Evolutionary conservation across 805 yeast species (phyloP), one percentile per base, ranked within the genome.

Genomic region (Candida chauliodis): DNA sequence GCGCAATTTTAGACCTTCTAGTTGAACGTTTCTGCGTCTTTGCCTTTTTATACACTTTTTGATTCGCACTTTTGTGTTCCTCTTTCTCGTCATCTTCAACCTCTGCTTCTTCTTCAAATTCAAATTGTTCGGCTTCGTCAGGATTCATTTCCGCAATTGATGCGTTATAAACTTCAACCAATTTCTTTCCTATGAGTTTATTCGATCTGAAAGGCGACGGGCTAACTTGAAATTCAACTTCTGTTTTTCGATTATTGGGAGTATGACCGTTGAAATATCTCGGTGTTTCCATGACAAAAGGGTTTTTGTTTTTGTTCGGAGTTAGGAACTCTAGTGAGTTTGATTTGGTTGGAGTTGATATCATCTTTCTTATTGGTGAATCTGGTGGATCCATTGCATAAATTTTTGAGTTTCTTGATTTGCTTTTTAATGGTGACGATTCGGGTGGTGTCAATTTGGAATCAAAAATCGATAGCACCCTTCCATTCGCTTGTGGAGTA

Each of bases 401-500:
- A 5, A 27, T 7, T 8, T 6, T 13, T 17, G 23, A 18, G 17
- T 23, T 16, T 14, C 21, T 24, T 28, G 39, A 30, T 41, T 49
- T 49, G 29, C 29, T 36, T 37, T 55, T 61, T 33, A 63, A 42
- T 2, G 74, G 73, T 1, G 72, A 64, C 2, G 72, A 64, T 36
- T 66, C 69, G 5, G 72, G 73, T 0, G 72, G 72, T 5, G 72
- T 65, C 43, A 63, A 36, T 26, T 56, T 45, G 37, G 79, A 64
- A 44, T 86, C 95, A 52, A 87, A 81, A 3, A 87, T 67, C 13
- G 93, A 79, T 23, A 84, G 55, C 0, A 85, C 84, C 38, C 82
- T 74, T 0, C 96, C 96, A 44, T 81, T 71, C 8, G 86, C 71
- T 49, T 87, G 95, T 0, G 96, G 96, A 0, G 96, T 87, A 1